Evolutionary conservation across 2,329 filamentous ascomycete genomes (phyloP).

Genomic region (Ophiostoma perfectum): DNA sequence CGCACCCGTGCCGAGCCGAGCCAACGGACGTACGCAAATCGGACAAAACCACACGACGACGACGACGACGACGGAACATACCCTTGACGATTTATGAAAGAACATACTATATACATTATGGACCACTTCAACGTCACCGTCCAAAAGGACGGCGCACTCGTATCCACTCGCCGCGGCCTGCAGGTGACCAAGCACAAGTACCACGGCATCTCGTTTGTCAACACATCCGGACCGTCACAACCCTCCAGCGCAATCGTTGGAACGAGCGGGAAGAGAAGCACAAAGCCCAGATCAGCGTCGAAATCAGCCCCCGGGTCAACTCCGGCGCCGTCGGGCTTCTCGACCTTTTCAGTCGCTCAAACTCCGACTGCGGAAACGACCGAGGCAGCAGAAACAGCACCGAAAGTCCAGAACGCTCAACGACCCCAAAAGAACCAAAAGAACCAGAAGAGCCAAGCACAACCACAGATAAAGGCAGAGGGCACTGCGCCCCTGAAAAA

Average conservation of each 20-base stretch:
- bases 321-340: neutral
- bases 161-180: slow-evolving; percentile 37
- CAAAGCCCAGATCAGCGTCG: neutral
- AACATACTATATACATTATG: slow-evolving; percentile 28
- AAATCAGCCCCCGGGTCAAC: neutral
- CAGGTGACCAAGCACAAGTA: slow-evolving; percentile 39
- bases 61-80: neutral
- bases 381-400: neutral
- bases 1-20: too few species aligned
- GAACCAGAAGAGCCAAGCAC: neutral
- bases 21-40: too few species aligned
- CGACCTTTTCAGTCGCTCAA: neutral
- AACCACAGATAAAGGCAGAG: neutral
- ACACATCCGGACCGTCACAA: slow-evolving; percentile 30
- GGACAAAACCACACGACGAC: neutral
- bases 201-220: slow-evolving; percentile 38
- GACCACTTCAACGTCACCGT: slow-evolving; percentile 39
- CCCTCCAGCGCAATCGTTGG: slow-evolving; percentile 17
- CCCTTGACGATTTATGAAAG: neutral
- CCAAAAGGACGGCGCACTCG: slow-evolving; percentile 35
- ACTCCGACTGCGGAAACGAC: neutral
- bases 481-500: neutral
- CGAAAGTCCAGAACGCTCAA: neutral
- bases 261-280: slow-evolving; percentile 7
- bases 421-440: neutral